Percentiles rank a stretch among this genome's conserved stretches.
Conservation (phyloP, 768 basidiomycete species). For the Leccinum aurantiacum region DNA sequence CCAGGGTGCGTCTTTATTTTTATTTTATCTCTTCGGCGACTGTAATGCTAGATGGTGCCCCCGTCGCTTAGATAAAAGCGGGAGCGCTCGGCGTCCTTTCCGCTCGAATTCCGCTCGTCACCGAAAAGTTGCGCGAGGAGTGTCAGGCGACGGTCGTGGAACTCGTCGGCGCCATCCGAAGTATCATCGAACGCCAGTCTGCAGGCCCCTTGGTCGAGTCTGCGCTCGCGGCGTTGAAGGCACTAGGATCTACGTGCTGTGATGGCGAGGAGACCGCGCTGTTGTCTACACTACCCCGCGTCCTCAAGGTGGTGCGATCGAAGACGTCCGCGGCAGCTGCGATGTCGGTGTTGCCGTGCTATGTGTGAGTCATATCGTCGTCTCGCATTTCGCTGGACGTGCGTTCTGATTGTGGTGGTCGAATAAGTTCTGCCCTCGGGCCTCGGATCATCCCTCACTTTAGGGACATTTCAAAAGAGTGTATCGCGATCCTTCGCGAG, state of each 20-base stretch:
- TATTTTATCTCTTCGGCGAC: background rate
- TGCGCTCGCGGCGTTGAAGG: conserved; percentile 60
- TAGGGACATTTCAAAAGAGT: conserved; percentile 63
- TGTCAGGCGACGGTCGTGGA: conserved; percentile 49
- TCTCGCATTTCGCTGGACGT: background rate
- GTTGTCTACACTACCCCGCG: conserved; percentile 54
- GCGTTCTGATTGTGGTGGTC: conserved; percentile 6
- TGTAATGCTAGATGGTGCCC: background rate
- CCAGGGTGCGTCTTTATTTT: conserved; percentile 41
- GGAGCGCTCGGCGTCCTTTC: conserved; percentile 72
- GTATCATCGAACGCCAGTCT: conserved; percentile 43
- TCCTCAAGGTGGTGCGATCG: conserved; percentile 51
- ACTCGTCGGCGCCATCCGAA: conserved; percentile 52
- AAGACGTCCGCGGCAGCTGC: conserved; percentile 41
- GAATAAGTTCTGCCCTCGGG: conserved; percentile 65
- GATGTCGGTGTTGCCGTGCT: conserved; percentile 53
- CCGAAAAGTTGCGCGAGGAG: conserved; percentile 52
- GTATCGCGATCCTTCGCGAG: conserved; percentile 48
- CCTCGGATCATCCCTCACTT: conserved; percentile 89
- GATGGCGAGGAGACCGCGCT: conserved; percentile 68
- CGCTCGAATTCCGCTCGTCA: conserved; percentile 62
- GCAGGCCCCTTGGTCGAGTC: conserved; percentile 42
- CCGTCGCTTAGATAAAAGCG: conserved; percentile 48
- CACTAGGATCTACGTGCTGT: conserved; percentile 56
- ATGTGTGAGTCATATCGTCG: conserved; percentile 49